phyloP scores from a whole-genome alignment of 352 stramenopile species.

The Saprolegnia parasitica region DNA sequence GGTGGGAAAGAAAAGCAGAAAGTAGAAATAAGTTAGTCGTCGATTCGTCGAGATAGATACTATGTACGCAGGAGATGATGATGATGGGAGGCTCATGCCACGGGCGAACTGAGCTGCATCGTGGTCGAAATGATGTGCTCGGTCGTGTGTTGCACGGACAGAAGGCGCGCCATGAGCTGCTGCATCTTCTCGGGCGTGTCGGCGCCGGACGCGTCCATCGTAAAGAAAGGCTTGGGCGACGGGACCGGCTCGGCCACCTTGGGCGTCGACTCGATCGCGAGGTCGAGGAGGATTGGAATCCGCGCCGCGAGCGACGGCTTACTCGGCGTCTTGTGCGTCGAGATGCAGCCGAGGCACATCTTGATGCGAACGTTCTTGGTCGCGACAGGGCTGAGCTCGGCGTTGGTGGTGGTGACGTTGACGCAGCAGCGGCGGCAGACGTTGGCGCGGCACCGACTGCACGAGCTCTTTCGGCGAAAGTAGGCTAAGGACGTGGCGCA shows the following conservation, averaged over 20 bases:
- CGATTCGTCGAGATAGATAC: not conserved
- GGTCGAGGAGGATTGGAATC: not conserved
- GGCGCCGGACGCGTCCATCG: not conserved
- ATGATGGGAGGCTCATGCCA: not conserved
- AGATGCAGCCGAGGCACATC: not conserved
- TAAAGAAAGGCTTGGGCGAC: not conserved
- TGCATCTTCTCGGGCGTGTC: not conserved
- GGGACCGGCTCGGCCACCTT: not conserved
- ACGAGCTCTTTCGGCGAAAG: conserved; percentile 5
- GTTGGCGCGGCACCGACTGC: not conserved
- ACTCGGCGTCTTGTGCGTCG: not conserved
- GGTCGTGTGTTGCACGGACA: conserved; percentile 10
- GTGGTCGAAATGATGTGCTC: conserved; percentile 1
- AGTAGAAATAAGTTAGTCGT: conserved; percentile 2
- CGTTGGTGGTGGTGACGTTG: not conserved
- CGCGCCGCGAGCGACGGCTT: not conserved
- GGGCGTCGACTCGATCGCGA: conserved; percentile 8
- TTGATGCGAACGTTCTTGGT: not conserved
- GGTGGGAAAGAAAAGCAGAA: not conserved
- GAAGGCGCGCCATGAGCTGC: conserved; percentile 5
- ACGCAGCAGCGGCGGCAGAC: conserved; percentile 1
- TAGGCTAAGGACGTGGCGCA: not conserved
- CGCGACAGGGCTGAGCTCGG: not conserved
- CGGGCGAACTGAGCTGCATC: not conserved
- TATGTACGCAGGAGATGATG: not conserved